Percentiles rank a stretch among this genome's conserved stretches.
Conservation (phyloP, 768 basidiomycete species). For the Trametes cingulata region DNA sequence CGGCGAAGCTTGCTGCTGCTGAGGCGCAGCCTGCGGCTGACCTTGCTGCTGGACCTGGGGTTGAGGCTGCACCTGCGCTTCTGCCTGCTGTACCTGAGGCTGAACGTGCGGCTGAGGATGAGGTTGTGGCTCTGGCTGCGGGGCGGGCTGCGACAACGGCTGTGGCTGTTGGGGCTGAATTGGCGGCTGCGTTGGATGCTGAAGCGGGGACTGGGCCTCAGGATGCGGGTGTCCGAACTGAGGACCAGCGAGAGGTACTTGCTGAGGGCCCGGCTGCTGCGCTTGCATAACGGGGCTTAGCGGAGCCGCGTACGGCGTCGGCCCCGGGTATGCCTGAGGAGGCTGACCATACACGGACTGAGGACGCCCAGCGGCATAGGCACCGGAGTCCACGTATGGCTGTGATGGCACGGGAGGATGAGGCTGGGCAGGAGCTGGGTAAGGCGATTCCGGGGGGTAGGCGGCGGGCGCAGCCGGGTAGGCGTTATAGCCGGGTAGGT, state of each 20-base stretch:
- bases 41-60: conserved; percentile 27
- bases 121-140: conserved; percentile 33
- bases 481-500: conserved; percentile 44
- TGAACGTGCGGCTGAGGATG: conserved; percentile 34
- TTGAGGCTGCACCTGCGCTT: conserved; percentile 31
- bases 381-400: conserved; percentile 27
- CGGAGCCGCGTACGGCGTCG: conserved; percentile 26
- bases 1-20: conserved; percentile 38
- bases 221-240: conserved; percentile 21
- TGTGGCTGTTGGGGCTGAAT: conserved; percentile 28
- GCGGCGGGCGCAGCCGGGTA: conserved; percentile 36
- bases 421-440: conserved; percentile 31
- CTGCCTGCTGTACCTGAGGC: conserved; percentile 27
- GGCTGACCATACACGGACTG: conserved; percentile 31
- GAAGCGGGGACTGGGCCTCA: conserved; percentile 32
- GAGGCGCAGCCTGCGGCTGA: conserved; percentile 34
- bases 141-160: conserved; percentile 34
- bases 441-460: conserved; percentile 28
- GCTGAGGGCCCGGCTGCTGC: conserved; percentile 13
- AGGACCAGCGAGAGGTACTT: not conserved
- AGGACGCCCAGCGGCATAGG: conserved; percentile 26
- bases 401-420: conserved; percentile 29
- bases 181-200: conserved; percentile 20
- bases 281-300: conserved; percentile 1
- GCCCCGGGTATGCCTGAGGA: conserved; percentile 26